A percentile compares a stretch with the other conserved stretches of the same genome.
Evolutionary conservation across 108 stramenopile genomes (phyloP).

Genomic region (Licmophora abbreviata): DNA sequence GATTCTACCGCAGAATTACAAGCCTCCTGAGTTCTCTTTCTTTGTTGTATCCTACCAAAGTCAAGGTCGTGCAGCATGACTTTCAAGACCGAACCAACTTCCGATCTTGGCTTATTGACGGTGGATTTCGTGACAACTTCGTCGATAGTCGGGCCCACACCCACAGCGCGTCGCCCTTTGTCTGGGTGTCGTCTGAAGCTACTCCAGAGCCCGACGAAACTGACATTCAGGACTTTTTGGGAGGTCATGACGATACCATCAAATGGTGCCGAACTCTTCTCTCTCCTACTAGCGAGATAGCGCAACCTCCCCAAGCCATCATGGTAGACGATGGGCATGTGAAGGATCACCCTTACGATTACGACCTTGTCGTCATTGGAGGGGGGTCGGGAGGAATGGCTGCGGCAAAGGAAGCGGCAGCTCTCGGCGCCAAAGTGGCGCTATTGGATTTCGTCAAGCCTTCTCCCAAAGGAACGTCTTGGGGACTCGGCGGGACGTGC

Average conservation of each 20-base stretch:
- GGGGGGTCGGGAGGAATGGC: conserved; percentile 96
- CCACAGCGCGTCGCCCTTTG: conserved; percentile 58
- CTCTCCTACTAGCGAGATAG: conserved; percentile 8
- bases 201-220: conserved; percentile 21
- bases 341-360: conserved; percentile 76
- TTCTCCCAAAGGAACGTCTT: conserved; percentile 83
- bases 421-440: conserved; percentile 90
- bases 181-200: conserved; percentile 38
- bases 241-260: conserved; percentile 76
- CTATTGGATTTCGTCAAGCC: conserved; percentile 96
- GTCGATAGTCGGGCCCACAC: conserved; percentile 22
- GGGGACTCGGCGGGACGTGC: conserved; percentile 99
- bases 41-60: conserved; percentile 62
- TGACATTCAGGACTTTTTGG: conserved; percentile 59
- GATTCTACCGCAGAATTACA: conserved; percentile 72
- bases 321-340: conserved; percentile 66
- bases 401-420: conserved; percentile 88
- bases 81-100: conserved; percentile 59
- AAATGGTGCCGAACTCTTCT: conserved; percentile 66
- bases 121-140: conserved; percentile 41
- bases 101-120: conserved; percentile 64
- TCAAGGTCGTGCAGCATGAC: conserved; percentile 63
- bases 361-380: conserved; percentile 95
- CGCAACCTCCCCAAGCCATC: not conserved
- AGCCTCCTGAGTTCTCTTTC: conserved; percentile 65